phyloP scores from a whole-genome alignment of 345 rosid species.

The Erucastrum elatum region DNA sequence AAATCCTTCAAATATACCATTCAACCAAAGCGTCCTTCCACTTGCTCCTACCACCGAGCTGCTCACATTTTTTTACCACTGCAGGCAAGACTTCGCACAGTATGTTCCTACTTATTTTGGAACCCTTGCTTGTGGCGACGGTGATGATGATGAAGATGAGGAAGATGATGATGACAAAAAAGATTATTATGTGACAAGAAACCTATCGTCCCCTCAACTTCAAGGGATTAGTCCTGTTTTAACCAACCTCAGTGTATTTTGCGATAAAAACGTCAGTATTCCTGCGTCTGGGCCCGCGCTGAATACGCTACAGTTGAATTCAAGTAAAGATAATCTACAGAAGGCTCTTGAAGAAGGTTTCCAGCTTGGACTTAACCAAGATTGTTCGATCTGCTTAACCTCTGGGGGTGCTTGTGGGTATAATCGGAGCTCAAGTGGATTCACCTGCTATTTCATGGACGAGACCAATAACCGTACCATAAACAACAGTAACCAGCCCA shows the following conservation, averaged over 20 bases:
- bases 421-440: not conserved
- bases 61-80: slow-evolving; percentile 37
- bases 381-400: slow-evolving; percentile 3
- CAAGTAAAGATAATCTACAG: not conserved
- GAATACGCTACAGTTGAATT: rapidly evolving
- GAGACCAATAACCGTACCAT: not conserved
- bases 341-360: slow-evolving; percentile 36
- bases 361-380: slow-evolving; percentile 7
- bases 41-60: not conserved
- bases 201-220: not conserved
- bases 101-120: not conserved
- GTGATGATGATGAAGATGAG: not conserved
- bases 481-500: too few relatives aligned
- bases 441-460: slow-evolving; percentile 32
- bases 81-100: not conserved
- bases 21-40: not conserved
- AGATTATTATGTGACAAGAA: slow-evolving; percentile 19
- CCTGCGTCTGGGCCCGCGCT: not conserved
- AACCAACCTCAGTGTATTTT: not conserved
- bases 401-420: slow-evolving; percentile 47
- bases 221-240: not conserved
- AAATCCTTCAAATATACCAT: not conserved
- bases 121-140: not conserved
- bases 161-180: not conserved
- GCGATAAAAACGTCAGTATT: slow-evolving; percentile 21